Evolutionary conservation across 2,329 filamentous ascomycete genomes (phyloP).

Genomic region (Alternaria hordeiaustralica): DNA sequence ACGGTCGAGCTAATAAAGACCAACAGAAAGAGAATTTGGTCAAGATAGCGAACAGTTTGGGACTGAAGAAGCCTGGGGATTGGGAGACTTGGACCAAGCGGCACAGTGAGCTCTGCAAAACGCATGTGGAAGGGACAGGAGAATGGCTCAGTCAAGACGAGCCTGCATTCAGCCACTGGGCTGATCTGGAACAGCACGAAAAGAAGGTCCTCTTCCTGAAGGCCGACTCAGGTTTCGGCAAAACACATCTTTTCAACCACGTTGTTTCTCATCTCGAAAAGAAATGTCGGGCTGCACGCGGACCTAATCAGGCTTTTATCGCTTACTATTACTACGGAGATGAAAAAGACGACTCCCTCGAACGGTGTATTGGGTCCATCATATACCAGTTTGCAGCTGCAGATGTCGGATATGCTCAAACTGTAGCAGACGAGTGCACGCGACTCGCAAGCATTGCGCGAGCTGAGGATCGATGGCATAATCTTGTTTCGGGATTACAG

Average conservation of each 20-base stretch:
- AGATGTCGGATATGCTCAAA: constrained; percentile 14
- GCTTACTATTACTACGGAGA: constrained; percentile 25
- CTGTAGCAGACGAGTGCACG: not conserved
- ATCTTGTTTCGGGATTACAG: constrained; percentile 1
- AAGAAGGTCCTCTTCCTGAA: not conserved
- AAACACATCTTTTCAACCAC: not conserved
- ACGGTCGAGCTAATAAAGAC: not conserved
- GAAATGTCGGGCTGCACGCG: not conserved
- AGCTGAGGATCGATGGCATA: constrained; percentile 11
- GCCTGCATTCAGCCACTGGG: not conserved
- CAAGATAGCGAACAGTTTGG: not conserved
- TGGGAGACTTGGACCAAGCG: constrained; percentile 11
- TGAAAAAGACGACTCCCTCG: constrained; percentile 18
- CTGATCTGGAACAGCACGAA: not conserved
- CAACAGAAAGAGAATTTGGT: not conserved
- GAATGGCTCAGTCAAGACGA: constrained; percentile 5
- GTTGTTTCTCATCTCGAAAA: not conserved
- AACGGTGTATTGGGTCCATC: constrained; percentile 19
- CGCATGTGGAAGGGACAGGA: not conserved
- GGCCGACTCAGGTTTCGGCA: not conserved
- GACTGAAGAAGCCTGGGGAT: not conserved
- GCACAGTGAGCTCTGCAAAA: constrained; percentile 4
- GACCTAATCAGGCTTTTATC: constrained; percentile 1
- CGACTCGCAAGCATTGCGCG: not conserved
- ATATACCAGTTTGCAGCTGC: constrained; percentile 18